Evolutionary conservation across 257 asterid species (phyloP), one percentile per base, ranked within the genome.

Genomic region (Osmanthus fragrans): DNA sequence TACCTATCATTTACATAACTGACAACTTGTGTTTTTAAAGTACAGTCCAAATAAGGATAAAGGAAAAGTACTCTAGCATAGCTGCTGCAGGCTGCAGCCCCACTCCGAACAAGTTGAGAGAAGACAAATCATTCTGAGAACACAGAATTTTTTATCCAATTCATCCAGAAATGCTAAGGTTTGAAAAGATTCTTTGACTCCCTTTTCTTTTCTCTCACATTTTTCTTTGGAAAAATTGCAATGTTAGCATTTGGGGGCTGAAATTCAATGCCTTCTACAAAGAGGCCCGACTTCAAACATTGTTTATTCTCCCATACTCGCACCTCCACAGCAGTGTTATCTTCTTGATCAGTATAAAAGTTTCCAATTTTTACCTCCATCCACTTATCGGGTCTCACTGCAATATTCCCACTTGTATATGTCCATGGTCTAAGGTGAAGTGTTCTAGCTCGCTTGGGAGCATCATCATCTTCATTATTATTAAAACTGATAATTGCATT

Each of bases 291-390:
- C 73, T 82, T 82, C 33, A 36, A 21, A 65, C n/a, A 63, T 66
- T 47, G 6, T 19, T 23, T 11, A 30, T 15, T 76, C 73, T 83
- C 79, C 60, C 60, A 70, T 70, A 79, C 75, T 1, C 77, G 67
- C 47, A 79, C 84, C 75, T 79, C 81, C n/a, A 80, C 82, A 49
- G 73, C 71, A 7, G 78, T 84, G 1, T 76, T 75, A 45, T 76
- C 80, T 49, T 75, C 84, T 21, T 9, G 27, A 23, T 70, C 81
- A 36, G 73, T 72, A 11, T 79, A 80, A 11, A 85, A 81, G 4
- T 73, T 58, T 25, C 89, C 84, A 34, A 88, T 12, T 32, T 81
- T 74, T n/a, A 83, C 66, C 56, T 87, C 89, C 89, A 73, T 72
- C 89, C 88, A 85, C 12, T 83, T 84, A 34, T 88, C 85, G 0